Evolutionary conservation across 2,329 filamentous ascomycete genomes (phyloP).

Genomic region (Didymella keratinophila): DNA sequence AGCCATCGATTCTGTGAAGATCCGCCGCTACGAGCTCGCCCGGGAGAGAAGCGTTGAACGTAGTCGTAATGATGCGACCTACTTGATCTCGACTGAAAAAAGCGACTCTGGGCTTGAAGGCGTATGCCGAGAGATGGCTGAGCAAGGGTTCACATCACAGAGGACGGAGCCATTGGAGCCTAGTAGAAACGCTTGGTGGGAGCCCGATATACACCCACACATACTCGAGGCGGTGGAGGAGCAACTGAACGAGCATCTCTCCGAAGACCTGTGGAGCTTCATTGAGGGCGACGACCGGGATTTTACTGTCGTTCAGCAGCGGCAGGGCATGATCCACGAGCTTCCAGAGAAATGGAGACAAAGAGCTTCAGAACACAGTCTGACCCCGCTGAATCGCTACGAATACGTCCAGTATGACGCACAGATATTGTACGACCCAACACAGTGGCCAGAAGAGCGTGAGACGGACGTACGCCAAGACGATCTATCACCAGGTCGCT

Average conservation of each 20-base stretch:
- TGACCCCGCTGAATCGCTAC: neutral
- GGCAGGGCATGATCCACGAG: neutral
- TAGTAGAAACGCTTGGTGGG: neutral
- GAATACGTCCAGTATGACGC: neutral
- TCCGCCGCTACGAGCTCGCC: neutral
- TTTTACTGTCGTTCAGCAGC: neutral
- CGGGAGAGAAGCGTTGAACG: neutral
- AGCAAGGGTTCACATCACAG: neutral
- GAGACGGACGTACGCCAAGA: neutral
- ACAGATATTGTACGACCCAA: neutral
- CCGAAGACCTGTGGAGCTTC: neutral
- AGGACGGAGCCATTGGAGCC: neutral
- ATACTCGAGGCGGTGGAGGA: neutral
- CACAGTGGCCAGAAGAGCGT: neutral
- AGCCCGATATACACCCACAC: neutral
- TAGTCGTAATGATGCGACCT: neutral
- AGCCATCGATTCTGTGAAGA: neutral
- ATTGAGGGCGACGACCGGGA: neutral
- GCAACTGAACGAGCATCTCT: neutral
- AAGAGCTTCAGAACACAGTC: neutral
- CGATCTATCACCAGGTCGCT: no score
- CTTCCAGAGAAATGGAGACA: neutral
- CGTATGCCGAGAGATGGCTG: neutral
- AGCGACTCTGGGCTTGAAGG: neutral
- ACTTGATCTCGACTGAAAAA: neutral